Base-by-base conservation (phyloP, 177 flowering plant genomes). In the Vitis hybrid region DNA sequence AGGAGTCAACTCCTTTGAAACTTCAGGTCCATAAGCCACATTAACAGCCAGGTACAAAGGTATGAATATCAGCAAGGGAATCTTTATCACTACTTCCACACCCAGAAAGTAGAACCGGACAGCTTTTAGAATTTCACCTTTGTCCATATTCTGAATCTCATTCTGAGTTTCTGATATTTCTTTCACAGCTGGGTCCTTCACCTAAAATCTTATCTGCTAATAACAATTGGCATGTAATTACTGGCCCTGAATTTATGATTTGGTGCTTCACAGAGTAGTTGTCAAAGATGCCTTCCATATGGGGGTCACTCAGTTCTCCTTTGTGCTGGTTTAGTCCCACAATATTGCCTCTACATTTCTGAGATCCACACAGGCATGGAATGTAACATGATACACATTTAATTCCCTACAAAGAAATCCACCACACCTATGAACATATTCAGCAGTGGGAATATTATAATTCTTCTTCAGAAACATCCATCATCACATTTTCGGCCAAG, bases 251-350 rank as follows among this genome's bases (percentile, higher is more conserved):
- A 78, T 92, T 95, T 12, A 95, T 84, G 73, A 95, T 82, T 76
- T 93, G 98, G 73, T 97, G 95, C 79, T 93, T 95, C 63, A 95
- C 99, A 24, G 97, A 82, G 79, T 93, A 95, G 79, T 95, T 95
- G 73, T 95, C 98, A 69, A 91, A 95, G 52, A 95, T 93, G n/a
- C 99, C 99, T 87, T 91, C 99, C 91, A 95, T 85, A 53, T 87
- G 91, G 11, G 99, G 99, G 76, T 95, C 97, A 52, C 90, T 77
- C 32, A 96, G 94, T 61, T 91, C 97, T 65, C 98, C 99, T 0
- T 96, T 90, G 51, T 87, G 85, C 68, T 85, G 94, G 77, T 87
- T 93, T 74, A 95, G 72, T n/a, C 41, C 51, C 57, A 68, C 99
- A 65, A 69, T 8, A 2, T 7, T 88, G 93, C 98, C 96, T 91